phyloP scores from a whole-genome alignment of 208 protist species.

The Crithidia sp. region DNA sequence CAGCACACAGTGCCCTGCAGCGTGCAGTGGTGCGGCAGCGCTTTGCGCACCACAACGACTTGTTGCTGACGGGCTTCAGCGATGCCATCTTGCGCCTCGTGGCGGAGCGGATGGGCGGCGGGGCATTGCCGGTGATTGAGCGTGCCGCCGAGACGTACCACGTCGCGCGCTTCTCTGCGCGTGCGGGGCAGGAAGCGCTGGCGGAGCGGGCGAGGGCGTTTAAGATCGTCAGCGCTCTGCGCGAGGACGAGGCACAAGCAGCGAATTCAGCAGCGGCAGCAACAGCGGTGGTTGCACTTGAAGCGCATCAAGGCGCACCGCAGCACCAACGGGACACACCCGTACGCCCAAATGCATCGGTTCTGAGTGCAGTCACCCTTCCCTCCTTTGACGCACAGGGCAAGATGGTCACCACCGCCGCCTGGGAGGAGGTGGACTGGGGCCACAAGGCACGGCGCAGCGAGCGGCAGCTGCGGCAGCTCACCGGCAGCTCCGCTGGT shows the following conservation, averaged over 20 bases:
- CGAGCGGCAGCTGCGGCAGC: slow-evolving; percentile 28
- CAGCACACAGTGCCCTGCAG: not conserved
- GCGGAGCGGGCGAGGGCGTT: slow-evolving; percentile 40
- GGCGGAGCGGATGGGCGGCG: slow-evolving; percentile 78
- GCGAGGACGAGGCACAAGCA: slow-evolving; percentile 7
- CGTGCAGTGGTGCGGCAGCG: slow-evolving; percentile 26
- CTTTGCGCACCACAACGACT: slow-evolving; percentile 87
- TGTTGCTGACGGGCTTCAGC: slow-evolving; percentile 92
- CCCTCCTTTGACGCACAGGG: slow-evolving; percentile 28
- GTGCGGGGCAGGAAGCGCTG: slow-evolving; percentile 3
- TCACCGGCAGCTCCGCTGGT: slow-evolving; percentile 17
- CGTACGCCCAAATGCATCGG: not conserved
- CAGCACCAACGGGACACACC: not conserved
- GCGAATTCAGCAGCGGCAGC: not conserved
- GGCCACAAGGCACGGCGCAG: slow-evolving; percentile 6
- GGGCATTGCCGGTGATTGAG: slow-evolving; percentile 77
- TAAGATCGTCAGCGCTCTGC: slow-evolving; percentile 26
- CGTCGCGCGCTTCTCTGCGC: slow-evolving; percentile 51
- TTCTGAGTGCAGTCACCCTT: slow-evolving; percentile 10
- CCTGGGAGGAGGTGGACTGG: slow-evolving; percentile 15
- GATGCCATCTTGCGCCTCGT: slow-evolving; percentile 93
- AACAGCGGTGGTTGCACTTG: too few relatives aligned
- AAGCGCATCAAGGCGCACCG: not conserved
- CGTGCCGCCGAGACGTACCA: slow-evolving; percentile 80
- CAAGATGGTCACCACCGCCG: slow-evolving; percentile 13